These are phyloP conservation scores for Microdochium trichocladiopsis DNA, from an alignment of 2,329 filamentous ascomycete genomes.

Conservation along the genomic window DNA sequence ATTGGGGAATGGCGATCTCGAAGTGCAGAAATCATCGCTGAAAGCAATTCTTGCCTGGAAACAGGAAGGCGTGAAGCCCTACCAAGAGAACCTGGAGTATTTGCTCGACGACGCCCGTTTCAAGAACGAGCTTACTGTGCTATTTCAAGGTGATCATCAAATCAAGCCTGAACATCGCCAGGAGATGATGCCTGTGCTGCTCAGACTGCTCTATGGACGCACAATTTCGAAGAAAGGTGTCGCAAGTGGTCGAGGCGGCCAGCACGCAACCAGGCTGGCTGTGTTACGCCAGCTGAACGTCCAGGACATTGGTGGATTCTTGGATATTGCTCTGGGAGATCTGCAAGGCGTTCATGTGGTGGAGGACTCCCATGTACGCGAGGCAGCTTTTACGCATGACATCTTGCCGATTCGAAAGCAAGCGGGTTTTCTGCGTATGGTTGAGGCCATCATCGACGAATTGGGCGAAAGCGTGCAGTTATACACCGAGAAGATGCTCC, in stretches of 20 bases:
- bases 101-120: constrained; percentile 87
- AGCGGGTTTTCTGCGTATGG: constrained; percentile 86
- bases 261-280: constrained; percentile 74
- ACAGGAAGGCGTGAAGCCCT: constrained; percentile 63
- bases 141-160: constrained; percentile 69
- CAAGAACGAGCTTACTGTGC: constrained; percentile 86
- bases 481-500: constrained; percentile 62
- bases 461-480: constrained; percentile 66
- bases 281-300: constrained; percentile 72
- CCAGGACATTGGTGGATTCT: constrained; percentile 70
- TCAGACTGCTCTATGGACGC: constrained; percentile 83
- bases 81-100: constrained; percentile 80
- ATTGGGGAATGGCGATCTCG: constrained; percentile 80
- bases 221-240: constrained; percentile 76
- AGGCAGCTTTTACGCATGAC: constrained; percentile 49
- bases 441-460: constrained; percentile 78
- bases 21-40: constrained; percentile 79
- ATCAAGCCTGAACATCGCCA: constrained; percentile 67
- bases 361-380: constrained; percentile 37
- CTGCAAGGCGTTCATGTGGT: constrained; percentile 56
- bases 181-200: constrained; percentile 75
- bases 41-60: constrained; percentile 90
- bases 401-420: constrained; percentile 68
- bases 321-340: constrained; percentile 72
- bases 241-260: constrained; percentile 69